phyloP scores from a whole-genome alignment of 352 stramenopile genomes.

The Phytopythium litorale region DNA sequence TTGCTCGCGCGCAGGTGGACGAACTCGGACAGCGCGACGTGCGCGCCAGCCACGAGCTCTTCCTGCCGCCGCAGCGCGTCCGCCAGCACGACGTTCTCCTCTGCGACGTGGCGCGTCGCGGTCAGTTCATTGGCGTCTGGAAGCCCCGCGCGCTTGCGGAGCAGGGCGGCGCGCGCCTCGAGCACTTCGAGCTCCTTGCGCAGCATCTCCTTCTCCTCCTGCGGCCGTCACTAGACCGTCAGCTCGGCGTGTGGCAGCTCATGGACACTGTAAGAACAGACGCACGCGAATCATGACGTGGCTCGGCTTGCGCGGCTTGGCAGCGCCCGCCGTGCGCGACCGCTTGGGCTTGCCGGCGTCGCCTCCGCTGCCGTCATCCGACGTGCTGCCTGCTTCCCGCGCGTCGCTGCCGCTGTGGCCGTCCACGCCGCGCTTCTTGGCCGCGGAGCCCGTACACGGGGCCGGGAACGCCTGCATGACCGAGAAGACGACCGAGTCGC shows the following conservation, averaged over 20 bases:
- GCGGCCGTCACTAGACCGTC: not conserved
- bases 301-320: constrained; percentile 19
- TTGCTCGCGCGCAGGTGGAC: constrained; percentile 18
- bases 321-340: constrained; percentile 6
- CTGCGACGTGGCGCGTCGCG: constrained; percentile 14
- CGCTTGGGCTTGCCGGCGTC: constrained; percentile 4
- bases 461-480: not conserved
- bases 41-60: constrained; percentile 14
- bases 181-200: constrained; percentile 25
- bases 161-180: constrained; percentile 19
- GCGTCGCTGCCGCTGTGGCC: not conserved
- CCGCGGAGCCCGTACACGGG: not conserved
- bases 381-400: constrained; percentile 1
- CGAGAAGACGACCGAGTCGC: not conserved
- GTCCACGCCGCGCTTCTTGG: not conserved
- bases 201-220: constrained; percentile 32
- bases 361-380: constrained; percentile 7
- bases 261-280: not conserved
- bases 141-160: constrained; percentile 26
- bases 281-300: constrained; percentile 20
- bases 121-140: constrained; percentile 21
- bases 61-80: constrained; percentile 20
- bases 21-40: constrained; percentile 28
- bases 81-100: constrained; percentile 18
- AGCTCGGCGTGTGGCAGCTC: not conserved